Conservation (phyloP, 1,139 yeast species). For the Scheffersomyces lignicola region DNA sequence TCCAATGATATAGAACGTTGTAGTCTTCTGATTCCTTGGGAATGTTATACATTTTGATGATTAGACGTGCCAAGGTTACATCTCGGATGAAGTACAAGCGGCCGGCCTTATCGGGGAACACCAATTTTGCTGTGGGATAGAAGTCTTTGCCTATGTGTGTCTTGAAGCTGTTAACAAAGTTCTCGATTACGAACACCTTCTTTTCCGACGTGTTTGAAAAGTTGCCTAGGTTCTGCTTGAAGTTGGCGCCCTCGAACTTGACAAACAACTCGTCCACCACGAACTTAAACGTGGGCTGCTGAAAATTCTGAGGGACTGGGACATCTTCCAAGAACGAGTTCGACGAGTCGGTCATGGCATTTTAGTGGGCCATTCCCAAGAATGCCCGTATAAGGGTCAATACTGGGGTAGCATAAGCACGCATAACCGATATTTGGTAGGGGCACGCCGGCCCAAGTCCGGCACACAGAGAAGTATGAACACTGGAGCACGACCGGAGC, state of each 20-base stretch:
- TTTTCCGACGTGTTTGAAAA: slow-evolving; percentile 28
- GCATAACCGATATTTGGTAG: no score
- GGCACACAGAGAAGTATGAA: no score
- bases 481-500: no score
- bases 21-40: slow-evolving; percentile 38
- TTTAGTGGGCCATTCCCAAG: no score
- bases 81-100: slow-evolving; percentile 58
- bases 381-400: no score
- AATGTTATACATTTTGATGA: slow-evolving; percentile 35
- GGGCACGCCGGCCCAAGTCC: no score
- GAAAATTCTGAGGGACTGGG: slow-evolving; percentile 18
- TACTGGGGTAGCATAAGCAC: no score
- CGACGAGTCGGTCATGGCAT: no score
- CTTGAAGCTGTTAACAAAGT: slow-evolving; percentile 63
- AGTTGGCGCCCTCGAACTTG: slow-evolving; percentile 30
- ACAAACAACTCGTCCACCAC: slow-evolving; percentile 33
- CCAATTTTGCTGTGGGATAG: slow-evolving; percentile 63
- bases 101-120: slow-evolving; percentile 61
- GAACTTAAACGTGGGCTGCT: slow-evolving; percentile 29
- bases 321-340: slow-evolving; percentile 12
- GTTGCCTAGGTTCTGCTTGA: slow-evolving; percentile 23
- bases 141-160: slow-evolving; percentile 68
- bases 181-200: slow-evolving; percentile 33
- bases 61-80: slow-evolving; percentile 44
- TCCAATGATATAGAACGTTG: slow-evolving; percentile 39